Evolutionary conservation across 2,329 filamentous ascomycete species (phyloP).

Genomic region (Seiridium unicorne): DNA sequence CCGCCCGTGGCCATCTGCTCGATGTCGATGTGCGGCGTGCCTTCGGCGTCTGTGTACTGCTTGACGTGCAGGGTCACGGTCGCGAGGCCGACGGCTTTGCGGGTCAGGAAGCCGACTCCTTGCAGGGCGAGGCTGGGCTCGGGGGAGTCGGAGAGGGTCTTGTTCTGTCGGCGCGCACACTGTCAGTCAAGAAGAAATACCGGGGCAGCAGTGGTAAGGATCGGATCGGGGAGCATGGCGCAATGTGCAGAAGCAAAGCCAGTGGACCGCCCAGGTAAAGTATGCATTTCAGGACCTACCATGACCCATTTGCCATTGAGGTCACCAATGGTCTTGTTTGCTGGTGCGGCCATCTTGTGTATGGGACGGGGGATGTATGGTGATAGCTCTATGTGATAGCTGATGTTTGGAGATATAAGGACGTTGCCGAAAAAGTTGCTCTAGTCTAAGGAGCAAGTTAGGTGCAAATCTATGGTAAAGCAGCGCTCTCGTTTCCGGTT

Average conservation of each 20-base stretch:
- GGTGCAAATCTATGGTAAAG: no score
- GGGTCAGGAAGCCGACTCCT: slow-evolving; percentile 68
- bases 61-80: slow-evolving; percentile 66
- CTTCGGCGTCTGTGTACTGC: slow-evolving; percentile 45
- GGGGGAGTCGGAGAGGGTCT: slow-evolving; percentile 65
- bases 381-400: not conserved
- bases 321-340: slow-evolving; percentile 63
- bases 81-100: slow-evolving; percentile 69
- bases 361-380: not conserved
- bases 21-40: slow-evolving; percentile 64
- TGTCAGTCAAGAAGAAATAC: no score
- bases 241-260: not conserved
- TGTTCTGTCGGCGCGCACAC: slow-evolving; percentile 57
- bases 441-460: no score
- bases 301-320: slow-evolving; percentile 69
- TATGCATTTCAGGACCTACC: slow-evolving; percentile 44
- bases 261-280: no score
- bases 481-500: no score
- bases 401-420: no score
- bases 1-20: slow-evolving; percentile 70
- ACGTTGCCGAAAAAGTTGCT: no score
- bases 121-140: slow-evolving; percentile 71
- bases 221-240: no score
- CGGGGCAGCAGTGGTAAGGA: no score
- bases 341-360: slow-evolving; percentile 66